phyloP scores from a whole-genome alignment of 169 alveolate genomes.

The Eimeria falciformis region DNA sequence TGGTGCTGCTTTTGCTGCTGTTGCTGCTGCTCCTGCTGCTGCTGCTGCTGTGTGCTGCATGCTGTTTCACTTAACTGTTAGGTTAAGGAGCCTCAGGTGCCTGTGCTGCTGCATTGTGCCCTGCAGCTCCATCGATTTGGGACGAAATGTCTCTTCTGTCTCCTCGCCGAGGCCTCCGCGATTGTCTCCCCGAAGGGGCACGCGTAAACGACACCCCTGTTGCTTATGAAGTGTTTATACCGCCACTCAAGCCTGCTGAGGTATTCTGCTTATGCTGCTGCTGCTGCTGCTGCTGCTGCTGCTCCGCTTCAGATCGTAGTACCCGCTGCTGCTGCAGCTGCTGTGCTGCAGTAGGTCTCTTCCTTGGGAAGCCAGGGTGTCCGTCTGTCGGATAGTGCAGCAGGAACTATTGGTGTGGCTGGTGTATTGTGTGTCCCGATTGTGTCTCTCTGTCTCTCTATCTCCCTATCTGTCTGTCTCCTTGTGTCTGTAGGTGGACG shows the following conservation, averaged over 20 bases:
- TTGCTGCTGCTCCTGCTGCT: too few species aligned
- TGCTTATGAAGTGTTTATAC: slow-evolving; percentile 36
- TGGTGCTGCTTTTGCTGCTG: too few species aligned
- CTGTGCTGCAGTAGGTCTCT: not conserved
- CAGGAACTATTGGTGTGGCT: not conserved
- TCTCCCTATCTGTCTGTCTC: not conserved
- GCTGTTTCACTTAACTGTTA: too few species aligned
- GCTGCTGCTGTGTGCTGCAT: too few species aligned
- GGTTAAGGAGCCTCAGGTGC: too few species aligned
- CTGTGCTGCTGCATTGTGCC: not conserved
- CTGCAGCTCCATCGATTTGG: not conserved
- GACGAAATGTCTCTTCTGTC: slow-evolving; percentile 4
- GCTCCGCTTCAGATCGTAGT: not conserved
- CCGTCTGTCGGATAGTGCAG: not conserved
- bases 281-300: not conserved
- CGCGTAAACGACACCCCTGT: not conserved
- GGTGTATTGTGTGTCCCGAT: not conserved
- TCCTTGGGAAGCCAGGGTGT: not conserved
- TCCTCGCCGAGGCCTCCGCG: slow-evolving; percentile 37
- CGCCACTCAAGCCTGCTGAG: slow-evolving; percentile 23
- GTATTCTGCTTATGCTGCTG: slow-evolving; percentile 16
- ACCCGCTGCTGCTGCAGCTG: not conserved
- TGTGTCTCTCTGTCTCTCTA: not conserved
- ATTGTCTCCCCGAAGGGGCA: slow-evolving; percentile 26
- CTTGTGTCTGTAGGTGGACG: slow-evolving; percentile 42